Evolutionary conservation across 2,329 filamentous ascomycete genomes (phyloP).

Genomic region (Plectosphaerella sp.): DNA sequence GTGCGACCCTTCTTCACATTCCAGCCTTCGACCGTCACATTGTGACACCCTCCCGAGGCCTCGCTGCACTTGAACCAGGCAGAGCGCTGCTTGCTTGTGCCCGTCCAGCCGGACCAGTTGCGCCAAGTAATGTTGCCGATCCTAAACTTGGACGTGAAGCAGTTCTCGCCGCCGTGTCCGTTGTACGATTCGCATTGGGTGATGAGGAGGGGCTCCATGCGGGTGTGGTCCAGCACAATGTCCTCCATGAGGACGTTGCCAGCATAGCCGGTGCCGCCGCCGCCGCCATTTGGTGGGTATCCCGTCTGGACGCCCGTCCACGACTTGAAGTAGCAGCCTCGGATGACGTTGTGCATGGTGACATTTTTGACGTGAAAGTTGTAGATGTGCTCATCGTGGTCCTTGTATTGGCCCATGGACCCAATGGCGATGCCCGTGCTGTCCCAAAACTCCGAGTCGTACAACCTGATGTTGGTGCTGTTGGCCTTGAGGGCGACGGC

Average conservation of each 20-base stretch:
- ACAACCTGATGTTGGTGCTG: constrained; percentile 47
- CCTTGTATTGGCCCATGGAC: constrained; percentile 51
- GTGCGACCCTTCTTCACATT: constrained; percentile 12
- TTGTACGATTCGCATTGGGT: constrained; percentile 31
- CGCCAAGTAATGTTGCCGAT: constrained; percentile 21
- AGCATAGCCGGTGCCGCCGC: constrained; percentile 44
- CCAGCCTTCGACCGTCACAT: constrained; percentile 20
- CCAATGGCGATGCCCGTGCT: constrained; percentile 53
- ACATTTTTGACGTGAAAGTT: constrained; percentile 44
- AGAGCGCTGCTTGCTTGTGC: constrained; percentile 15
- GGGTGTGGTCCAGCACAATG: constrained; percentile 18
- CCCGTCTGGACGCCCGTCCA: constrained; percentile 49
- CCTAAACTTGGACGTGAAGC: constrained; percentile 26
- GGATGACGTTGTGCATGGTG: constrained; percentile 36
- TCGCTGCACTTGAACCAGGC: constrained; percentile 26
- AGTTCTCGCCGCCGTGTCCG: constrained; percentile 25
- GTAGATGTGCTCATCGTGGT: constrained; percentile 42
- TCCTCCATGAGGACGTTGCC: constrained; percentile 25
- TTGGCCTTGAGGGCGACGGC: constrained; percentile 51
- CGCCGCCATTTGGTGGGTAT: constrained; percentile 54
- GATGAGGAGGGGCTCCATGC: constrained; percentile 24
- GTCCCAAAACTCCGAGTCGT: constrained; percentile 41
- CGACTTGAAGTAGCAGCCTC: constrained; percentile 53
- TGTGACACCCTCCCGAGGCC: constrained; percentile 23
- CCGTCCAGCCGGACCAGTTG: constrained; percentile 19